These are phyloP conservation scores for Phtheirospermum japonicum DNA, from an alignment of 257 asterid species.

Conservation along the genomic window DNA sequence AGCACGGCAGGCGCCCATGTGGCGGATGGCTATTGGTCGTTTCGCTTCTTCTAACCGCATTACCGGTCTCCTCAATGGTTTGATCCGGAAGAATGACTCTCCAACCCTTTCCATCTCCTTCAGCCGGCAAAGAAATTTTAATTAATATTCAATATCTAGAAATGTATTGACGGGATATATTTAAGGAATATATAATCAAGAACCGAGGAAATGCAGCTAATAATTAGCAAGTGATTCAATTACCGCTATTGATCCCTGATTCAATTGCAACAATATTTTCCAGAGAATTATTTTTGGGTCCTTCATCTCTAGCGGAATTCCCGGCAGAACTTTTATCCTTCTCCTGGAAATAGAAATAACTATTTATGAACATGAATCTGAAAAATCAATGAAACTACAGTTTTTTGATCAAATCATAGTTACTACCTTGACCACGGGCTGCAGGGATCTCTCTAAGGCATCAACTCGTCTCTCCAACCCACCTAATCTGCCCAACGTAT, in stretches of 20 bases:
- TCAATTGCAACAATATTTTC: background rate
- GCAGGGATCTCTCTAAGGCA: too few relatives aligned
- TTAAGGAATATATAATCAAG: background rate
- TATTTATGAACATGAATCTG: too few relatives aligned
- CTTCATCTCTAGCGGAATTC: conserved; percentile 10
- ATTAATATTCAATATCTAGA: background rate
- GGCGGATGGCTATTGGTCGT: background rate
- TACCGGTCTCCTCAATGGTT: too few relatives aligned
- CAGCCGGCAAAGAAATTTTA: background rate
- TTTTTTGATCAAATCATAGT: too few relatives aligned
- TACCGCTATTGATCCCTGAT: background rate
- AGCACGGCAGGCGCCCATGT: conserved; percentile 36
- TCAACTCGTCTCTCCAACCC: too few relatives aligned
- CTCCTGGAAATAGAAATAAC: too few relatives aligned
- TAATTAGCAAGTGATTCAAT: background rate
- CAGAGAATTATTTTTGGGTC: conserved; percentile 2
- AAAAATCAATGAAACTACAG: too few relatives aligned
- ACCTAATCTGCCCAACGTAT: too few relatives aligned
- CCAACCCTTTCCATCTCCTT: too few relatives aligned
- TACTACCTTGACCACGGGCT: too few relatives aligned
- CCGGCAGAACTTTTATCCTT: background rate
- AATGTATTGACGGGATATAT: background rate
- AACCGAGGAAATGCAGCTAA: background rate
- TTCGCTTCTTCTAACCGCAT: background rate
- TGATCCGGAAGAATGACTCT: too few relatives aligned